Percentiles rank a stretch among this genome's conserved stretches.
phyloP scores from a whole-genome alignment of 2,329 filamentous ascomycete genomes.

The Fusarium setosum region DNA sequence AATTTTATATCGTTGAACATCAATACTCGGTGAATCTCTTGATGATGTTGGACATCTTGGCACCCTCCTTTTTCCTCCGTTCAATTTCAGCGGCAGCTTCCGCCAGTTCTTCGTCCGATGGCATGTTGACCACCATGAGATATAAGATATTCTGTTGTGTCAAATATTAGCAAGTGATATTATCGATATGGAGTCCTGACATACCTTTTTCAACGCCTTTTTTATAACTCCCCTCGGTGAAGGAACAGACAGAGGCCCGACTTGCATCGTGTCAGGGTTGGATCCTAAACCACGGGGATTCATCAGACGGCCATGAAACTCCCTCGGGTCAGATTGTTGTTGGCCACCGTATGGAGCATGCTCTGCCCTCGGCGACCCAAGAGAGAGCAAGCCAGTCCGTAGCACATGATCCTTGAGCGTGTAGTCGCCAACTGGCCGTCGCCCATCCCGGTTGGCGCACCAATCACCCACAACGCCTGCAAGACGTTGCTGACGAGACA shows the following conservation, averaged over 20 bases:
- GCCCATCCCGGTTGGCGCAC: neutral
- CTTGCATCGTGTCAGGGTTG: neutral
- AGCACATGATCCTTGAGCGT: constrained; percentile 1
- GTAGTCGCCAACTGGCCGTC: neutral
- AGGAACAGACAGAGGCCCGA: neutral
- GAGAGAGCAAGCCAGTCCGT: neutral
- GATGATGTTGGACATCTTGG: constrained; percentile 5
- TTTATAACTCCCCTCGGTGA: neutral
- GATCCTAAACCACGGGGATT: neutral
- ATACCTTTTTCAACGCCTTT: constrained; percentile 12
- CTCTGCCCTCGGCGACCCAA: neutral
- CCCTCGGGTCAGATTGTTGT: neutral
- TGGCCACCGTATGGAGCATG: neutral
- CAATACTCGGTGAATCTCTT: constrained; percentile 2
- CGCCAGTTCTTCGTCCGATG: constrained; percentile 22
- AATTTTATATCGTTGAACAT: neutral
- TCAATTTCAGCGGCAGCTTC: constrained; percentile 18
- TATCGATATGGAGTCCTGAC: neutral
- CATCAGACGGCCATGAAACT: neutral
- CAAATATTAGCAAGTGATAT: neutral
- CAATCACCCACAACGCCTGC: neutral
- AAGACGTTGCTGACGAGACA: neutral
- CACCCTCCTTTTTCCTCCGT: neutral
- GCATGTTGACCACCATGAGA: constrained; percentile 32
- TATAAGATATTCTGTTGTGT: constrained; percentile 23